Evolutionary conservation across 169 alveolate genomes (phyloP), one percentile per base, ranked within the genome.

Genomic region (Ichthyophthirius multifiliis): DNA sequence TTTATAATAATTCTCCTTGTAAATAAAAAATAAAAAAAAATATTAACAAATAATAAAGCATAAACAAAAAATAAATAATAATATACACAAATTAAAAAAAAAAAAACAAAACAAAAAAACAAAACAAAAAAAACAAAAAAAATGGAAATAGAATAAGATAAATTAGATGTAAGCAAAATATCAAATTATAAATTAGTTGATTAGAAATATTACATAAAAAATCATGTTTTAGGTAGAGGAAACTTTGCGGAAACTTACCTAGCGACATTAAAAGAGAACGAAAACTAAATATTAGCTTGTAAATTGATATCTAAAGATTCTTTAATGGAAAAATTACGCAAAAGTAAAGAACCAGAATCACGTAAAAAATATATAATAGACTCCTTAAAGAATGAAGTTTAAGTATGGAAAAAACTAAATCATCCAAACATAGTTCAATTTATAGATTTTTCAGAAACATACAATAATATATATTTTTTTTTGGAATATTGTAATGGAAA

Each of bases 131-230:
- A n/a, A n/a, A n/a, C n/a, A n/a, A n/a, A n/a, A n/a, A n/a, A n/a
- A n/a, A n/a, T n/a, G n/a, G n/a, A n/a, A n/a, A n/a, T n/a, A n/a
- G n/a, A n/a, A n/a, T n/a, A n/a, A n/a, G n/a, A n/a, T n/a, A n/a
- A n/a, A n/a, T n/a, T n/a, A n/a, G n/a, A n/a, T n/a, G n/a, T n/a
- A n/a, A n/a, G n/a, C n/a, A n/a, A n/a, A n/a, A n/a, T n/a, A n/a
- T n/a, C n/a, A n/a, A 81, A 81, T 71, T 81, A 71, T 20, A 81
- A 81, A 47, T 47, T 81, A 76, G 80, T 81, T 18, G 86, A 81
- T 74, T 44, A 73, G 47, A 81, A 81, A 23, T 81, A 81, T 13
- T 81, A 48, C 45, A 81, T 81, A 16, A 81, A 81, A 64, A 81
- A 76, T 15, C 71, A 76, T 12, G 46, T 44, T n/a, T 62, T 81